Base-by-base conservation (phyloP, 495 filamentous ascomycete genomes). In the Penicillium coffeae region DNA sequence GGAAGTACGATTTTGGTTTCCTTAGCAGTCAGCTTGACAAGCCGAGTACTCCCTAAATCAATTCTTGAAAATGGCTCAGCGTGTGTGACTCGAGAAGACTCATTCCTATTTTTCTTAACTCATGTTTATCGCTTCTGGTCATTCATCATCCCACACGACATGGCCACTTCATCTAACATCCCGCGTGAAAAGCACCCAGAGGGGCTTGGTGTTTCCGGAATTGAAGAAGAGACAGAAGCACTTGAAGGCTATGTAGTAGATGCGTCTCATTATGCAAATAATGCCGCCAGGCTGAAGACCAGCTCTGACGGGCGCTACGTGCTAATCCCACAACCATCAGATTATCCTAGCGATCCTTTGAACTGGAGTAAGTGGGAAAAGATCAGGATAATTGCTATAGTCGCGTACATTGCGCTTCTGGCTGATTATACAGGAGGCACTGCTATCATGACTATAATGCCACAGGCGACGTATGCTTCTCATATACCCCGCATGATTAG, bases 231-330 rank as follows among this genome's bases (percentile, higher is more conserved):
- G 37, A 8, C 27, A 8, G 48, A 52, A 37, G 50, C 54, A n/a
- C 46, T 55, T n/a, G 42, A 50, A 5, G 52, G 52, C 2, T 55
- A 55, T 19, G 41, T 55, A 15, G 32, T 55, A 20, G 52, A 55
- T 38, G 42, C 52, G 8, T 50, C 46, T 42, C 52, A 25, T 8
- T 55, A 55, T 55, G 33, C 52, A 21, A 33, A 50, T 21, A 45
- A 55, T 34, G 47, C 52, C 8, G 38, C 21, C n/a, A 48, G 34
- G 12, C 35, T 55, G 3, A 51, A 55, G 39, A 55, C 47, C 12
- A 55, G 38, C 13, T 12, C 30, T 15, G 43, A 55, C 13, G 38
- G 39, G 16, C 47, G 39, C 2, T 51, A 32, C n/a, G 43, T 55
- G 14, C 52, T 55, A 9, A 55, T 55, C 2, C 52, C 52, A 8